Evolutionary conservation across 2,329 filamentous ascomycete species (phyloP).

Genomic region (Colletotrichum salicis): DNA sequence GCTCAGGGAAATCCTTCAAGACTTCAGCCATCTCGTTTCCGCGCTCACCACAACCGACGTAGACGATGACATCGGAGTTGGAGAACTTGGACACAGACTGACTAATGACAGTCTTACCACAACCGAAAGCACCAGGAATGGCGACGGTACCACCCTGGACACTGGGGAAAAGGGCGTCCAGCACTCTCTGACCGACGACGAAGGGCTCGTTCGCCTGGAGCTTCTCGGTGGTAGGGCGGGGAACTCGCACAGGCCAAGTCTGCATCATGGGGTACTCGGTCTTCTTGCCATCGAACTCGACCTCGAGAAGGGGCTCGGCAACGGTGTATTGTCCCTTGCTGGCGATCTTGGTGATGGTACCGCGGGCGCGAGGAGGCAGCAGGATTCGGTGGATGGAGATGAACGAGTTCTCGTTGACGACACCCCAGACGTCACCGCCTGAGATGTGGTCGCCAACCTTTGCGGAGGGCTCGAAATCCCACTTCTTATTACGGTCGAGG

Average conservation of each 20-base stretch:
- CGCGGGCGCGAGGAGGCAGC: slow-evolving; percentile 87
- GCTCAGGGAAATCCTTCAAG: slow-evolving; percentile 99
- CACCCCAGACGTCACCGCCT: slow-evolving; percentile 95
- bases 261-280: slow-evolving; percentile 98
- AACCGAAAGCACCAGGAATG: slow-evolving; percentile 98
- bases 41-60: slow-evolving; percentile 91
- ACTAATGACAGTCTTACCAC: slow-evolving; percentile 98
- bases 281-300: slow-evolving; percentile 97
- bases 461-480: slow-evolving; percentile 90
- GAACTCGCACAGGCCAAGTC: slow-evolving; percentile 96
- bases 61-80: slow-evolving; percentile 98
- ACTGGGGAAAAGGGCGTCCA: slow-evolving; percentile 95
- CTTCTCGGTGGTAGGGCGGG: slow-evolving; percentile 92
- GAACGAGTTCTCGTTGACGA: slow-evolving; percentile 95
- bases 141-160: slow-evolving; percentile 98
- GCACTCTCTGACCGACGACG: slow-evolving; percentile 94
- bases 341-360: slow-evolving; percentile 91
- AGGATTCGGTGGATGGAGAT: slow-evolving; percentile 93
- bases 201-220: slow-evolving; percentile 89
- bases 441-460: slow-evolving; percentile 98
- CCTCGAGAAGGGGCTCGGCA: slow-evolving; percentile 90
- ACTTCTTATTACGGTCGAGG: slow-evolving; percentile 90
- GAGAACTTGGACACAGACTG: slow-evolving; percentile 99
- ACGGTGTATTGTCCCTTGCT: slow-evolving; percentile 94
- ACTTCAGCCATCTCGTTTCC: slow-evolving; percentile 99